Base-by-base conservation (phyloP, 371 early-diverging fungal species). In the Circinella minor region DNA sequence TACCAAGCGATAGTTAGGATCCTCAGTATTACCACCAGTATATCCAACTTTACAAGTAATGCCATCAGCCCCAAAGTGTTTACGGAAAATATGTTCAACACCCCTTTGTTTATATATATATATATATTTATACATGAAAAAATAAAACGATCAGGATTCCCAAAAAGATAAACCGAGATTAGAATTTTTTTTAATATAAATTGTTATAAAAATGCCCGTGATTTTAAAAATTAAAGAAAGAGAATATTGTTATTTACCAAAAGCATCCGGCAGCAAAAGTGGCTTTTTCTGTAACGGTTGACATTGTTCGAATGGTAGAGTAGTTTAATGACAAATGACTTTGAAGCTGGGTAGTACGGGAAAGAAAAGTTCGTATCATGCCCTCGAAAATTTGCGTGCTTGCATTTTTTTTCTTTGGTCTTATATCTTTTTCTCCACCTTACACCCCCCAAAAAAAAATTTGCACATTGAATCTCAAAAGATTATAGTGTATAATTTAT, bases 21-120 rank as follows among this genome's bases (percentile, higher is more conserved):
- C 68, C 0, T 70, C 72, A 3, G 76, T 78, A 34, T 72, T 63
- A 17, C 96, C 98, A 46, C 95, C 95, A 7, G 87, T 91, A 79
- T 95, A 97, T n/a, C 98, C 96, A 54, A 96, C 96, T 67, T 83
- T 81, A 4, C 90, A 87, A 39, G 83, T 79, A 27, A 92, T 74
- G 36, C 84, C 85, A 49, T 88, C 84, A 20, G 83, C 70, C 48
- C 87, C 80, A 43, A 77, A 78, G 59, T 89, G 80, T 49, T 89
- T 89, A 65, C 89, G 85, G 80, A 86, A 95, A 3, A 89, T 78
- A 66, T 95, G 90, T 73, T 98, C 96, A 17, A 95, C 93, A 70
- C 96, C 93, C 96, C 97, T 95, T 39, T n/a, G 6, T 57, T 51
- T 65, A 17, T 18, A 17, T 15, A 15, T 8, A n/a, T n/a, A n/a